phyloP scores from a whole-genome alignment of 192 early-diverging fungal genomes.

The Coemansia sp. region DNA sequence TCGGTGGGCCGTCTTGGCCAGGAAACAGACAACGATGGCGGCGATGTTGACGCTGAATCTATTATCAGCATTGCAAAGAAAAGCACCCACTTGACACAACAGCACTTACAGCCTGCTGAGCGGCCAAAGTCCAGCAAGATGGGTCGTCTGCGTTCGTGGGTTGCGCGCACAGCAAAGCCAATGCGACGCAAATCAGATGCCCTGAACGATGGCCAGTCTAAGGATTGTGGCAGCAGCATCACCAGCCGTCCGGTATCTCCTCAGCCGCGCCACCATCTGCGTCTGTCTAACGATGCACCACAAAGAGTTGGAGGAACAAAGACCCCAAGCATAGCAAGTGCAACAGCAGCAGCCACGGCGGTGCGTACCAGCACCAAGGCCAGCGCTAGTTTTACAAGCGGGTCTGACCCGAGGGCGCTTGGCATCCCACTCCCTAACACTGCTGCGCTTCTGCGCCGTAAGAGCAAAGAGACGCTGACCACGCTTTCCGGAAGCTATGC shows the following conservation, averaged over 20 bases:
- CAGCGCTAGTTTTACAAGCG: slow-evolving; percentile 17
- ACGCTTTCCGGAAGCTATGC: slow-evolving; percentile 23
- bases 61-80: not conserved
- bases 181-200: slow-evolving; percentile 54
- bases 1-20: slow-evolving; percentile 17
- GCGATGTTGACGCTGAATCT: slow-evolving; percentile 18
- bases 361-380: slow-evolving; percentile 17
- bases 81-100: slow-evolving; percentile 1
- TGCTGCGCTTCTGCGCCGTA: slow-evolving; percentile 35
- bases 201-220: slow-evolving; percentile 18
- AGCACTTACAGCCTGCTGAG: slow-evolving; percentile 21
- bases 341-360: slow-evolving; percentile 2
- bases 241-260: slow-evolving; percentile 26
- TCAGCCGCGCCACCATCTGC: not conserved
- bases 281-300: not conserved
- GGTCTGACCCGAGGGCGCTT: slow-evolving; percentile 33
- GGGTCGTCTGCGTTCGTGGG: slow-evolving; percentile 53
- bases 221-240: slow-evolving; percentile 8
- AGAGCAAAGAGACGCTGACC: slow-evolving; percentile 45
- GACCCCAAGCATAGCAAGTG: slow-evolving; percentile 1
- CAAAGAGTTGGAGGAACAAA: not conserved
- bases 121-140: slow-evolving; percentile 53
- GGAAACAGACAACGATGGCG: slow-evolving; percentile 18
- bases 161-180: slow-evolving; percentile 50
- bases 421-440: slow-evolving; percentile 19